Conservation (phyloP, 768 basidiomycete genomes). For the Leccinum subgranulosum region DNA sequence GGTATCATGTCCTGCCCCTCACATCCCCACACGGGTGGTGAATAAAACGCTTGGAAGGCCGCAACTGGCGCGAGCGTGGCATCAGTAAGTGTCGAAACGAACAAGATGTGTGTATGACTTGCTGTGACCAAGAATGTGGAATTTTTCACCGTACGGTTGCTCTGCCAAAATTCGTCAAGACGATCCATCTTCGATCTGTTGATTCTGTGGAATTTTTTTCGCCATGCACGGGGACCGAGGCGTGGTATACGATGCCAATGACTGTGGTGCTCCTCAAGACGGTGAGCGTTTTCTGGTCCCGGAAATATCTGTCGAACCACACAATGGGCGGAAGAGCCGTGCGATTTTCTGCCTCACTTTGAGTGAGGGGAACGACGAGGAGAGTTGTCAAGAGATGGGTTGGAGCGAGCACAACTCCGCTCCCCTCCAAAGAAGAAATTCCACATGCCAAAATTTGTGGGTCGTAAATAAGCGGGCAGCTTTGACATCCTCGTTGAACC, state of each 20-base stretch:
- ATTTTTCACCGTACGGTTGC: slow-evolving; percentile 28
- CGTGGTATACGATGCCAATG: neutral
- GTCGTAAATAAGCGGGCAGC: neutral
- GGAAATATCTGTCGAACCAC: neutral
- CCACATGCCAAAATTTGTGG: slow-evolving; percentile 9
- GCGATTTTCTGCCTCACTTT: slow-evolving; percentile 1
- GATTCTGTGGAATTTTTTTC: slow-evolving; percentile 5
- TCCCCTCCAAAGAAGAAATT: slow-evolving; percentile 5
- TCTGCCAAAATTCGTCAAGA: slow-evolving; percentile 9
- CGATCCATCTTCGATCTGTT: neutral
- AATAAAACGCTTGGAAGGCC: slow-evolving; percentile 13
- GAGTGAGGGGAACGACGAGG: neutral
- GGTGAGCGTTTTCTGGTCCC: slow-evolving; percentile 3
- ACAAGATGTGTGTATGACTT: slow-evolving; percentile 18
- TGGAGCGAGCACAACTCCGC: slow-evolving; percentile 18
- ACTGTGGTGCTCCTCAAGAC: slow-evolving; percentile 8
- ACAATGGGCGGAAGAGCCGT: slow-evolving; percentile 8
- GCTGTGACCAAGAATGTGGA: slow-evolving; percentile 20
- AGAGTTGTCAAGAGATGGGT: neutral
- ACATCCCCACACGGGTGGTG: slow-evolving; percentile 5
- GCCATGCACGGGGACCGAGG: neutral
- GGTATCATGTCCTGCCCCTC: slow-evolving; percentile 3
- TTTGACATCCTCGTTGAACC: neutral
- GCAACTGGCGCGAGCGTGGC: slow-evolving; percentile 13
- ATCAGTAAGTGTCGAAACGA: slow-evolving; percentile 24